phyloP scores from a whole-genome alignment of 148 eudicot species.

The Cornus florida region DNA sequence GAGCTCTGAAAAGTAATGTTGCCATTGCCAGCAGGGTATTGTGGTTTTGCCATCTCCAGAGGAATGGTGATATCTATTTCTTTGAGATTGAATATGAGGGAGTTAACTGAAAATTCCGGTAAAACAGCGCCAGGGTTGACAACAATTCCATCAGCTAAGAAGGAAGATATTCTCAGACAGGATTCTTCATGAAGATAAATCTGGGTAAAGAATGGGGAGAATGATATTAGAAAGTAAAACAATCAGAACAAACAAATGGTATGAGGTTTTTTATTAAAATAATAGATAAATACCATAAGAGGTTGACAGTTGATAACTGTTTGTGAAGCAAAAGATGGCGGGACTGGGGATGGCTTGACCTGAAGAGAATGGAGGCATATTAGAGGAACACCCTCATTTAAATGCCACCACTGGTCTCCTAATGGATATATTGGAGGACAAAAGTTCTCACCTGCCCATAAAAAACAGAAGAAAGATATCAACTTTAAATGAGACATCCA shows the following conservation, averaged over 20 bases:
- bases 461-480: constrained; percentile 25
- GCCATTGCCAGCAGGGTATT: constrained; percentile 16
- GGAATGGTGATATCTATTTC: constrained; percentile 82
- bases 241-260: background rate
- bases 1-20: constrained; percentile 34
- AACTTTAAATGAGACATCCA: constrained; percentile 8
- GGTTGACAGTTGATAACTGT: constrained; percentile 83
- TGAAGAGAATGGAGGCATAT: constrained; percentile 77
- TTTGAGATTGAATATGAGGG: constrained; percentile 59
- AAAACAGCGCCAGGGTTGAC: constrained; percentile 58
- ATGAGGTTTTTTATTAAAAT: constrained; percentile 13
- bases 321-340: constrained; percentile 76
- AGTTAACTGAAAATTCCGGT: constrained; percentile 70
- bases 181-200: constrained; percentile 96
- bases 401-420: constrained; percentile 58
- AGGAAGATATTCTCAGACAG: constrained; percentile 86
- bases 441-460: constrained; percentile 59
- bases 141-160: constrained; percentile 87
- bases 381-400: constrained; percentile 57
- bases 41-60: constrained; percentile 41
- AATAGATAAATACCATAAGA: constrained; percentile 53
- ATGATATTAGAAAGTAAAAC: constrained; percentile 6
- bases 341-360: constrained; percentile 76
- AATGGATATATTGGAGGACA: constrained; percentile 90
- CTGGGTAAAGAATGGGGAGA: constrained; percentile 38